Percentiles rank a stretch among this genome's conserved stretches.
phyloP scores from a whole-genome alignment of 2,329 filamentous ascomycete species.

The Arthrobotrys pseudoclavata region DNA sequence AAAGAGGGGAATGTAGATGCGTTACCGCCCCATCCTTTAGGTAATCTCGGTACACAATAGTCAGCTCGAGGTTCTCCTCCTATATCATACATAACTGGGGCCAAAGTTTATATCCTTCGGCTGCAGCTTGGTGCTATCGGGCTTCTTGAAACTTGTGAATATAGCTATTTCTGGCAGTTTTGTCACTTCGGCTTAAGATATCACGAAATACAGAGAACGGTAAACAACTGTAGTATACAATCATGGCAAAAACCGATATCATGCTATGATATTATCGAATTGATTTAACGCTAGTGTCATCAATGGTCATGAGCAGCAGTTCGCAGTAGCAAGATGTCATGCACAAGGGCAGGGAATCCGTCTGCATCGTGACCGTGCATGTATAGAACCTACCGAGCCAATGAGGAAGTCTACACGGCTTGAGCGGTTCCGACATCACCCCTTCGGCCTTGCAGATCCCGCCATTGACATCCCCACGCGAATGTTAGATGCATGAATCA shows the following conservation, averaged over 20 bases:
- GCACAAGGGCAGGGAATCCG: slow-evolving; percentile 35
- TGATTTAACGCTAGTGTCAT: neutral
- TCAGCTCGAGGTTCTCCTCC: neutral
- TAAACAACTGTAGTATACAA: neutral
- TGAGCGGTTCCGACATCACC: slow-evolving; percentile 39
- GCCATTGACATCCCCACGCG: slow-evolving; percentile 42
- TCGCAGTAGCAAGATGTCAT: neutral
- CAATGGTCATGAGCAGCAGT: neutral
- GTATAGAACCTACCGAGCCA: slow-evolving; percentile 39
- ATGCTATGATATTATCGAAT: neutral
- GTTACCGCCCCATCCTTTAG: slow-evolving; percentile 17
- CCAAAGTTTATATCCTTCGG: neutral
- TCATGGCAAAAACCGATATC: neutral
- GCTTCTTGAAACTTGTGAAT: slow-evolving; percentile 17
- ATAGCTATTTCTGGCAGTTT: neutral
- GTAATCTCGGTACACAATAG: slow-evolving; percentile 17
- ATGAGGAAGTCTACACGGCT: slow-evolving; percentile 22
- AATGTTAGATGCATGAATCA: slow-evolving; percentile 52
- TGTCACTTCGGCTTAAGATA: neutral
- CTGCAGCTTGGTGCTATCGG: neutral
- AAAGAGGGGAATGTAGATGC: slow-evolving; percentile 51
- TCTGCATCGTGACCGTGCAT: slow-evolving; percentile 23
- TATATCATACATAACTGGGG: neutral
- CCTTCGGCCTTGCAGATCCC: slow-evolving; percentile 50
- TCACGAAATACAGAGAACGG: neutral